Base-by-base conservation (phyloP, 257 asterid species). In the Plantago elongata region DNA sequence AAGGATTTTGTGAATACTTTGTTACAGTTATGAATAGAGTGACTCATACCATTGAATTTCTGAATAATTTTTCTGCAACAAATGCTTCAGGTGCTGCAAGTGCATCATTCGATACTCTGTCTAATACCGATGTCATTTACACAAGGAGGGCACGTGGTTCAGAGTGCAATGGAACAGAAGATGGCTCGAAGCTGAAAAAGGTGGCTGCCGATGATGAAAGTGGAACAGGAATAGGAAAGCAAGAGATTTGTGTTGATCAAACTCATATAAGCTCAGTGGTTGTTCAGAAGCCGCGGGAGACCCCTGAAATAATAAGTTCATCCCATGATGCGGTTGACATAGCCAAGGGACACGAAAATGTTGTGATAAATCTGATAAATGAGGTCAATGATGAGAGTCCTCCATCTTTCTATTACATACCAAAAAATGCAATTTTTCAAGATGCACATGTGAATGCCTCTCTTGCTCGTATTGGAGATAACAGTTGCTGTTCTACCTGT, bases 261-360 rank as follows among this genome's bases (percentile, higher is more conserved):
- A 61, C 67, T 38, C 76, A 74, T 67, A 60, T 56, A 73, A 77
- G 82, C 69, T 61, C 62, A 77, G 79, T 70, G 63, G 75, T 57
- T 72, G 27, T 22, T 22, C 27, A 22, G 27, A 22, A 22, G 27
- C 27, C 27, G 27, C 27, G 27, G 27, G 27, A 22, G 27, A 22
- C 27, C 27, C 73, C 69, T 49, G 82, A 74, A 77, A 67, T 64
- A 54, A 65, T 64, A 42, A 70, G 70, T 55, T 64, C 84, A 57
- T 54, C 70, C 27, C 60, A 45, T 70, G 67, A 72, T 74, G 79
- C 59, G 58, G 45, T 70, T 70, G 99, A 93, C 77, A 77, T 93
- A 61, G 72, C 97, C 70, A 93, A 77, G 79, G 96, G 97, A 54
- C 91, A 83, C 63, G 99, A 89, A 77, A 80, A 71, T 43, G 81